Base-by-base conservation (phyloP, 768 basidiomycete genomes). In the Amanita phalloides region DNA sequence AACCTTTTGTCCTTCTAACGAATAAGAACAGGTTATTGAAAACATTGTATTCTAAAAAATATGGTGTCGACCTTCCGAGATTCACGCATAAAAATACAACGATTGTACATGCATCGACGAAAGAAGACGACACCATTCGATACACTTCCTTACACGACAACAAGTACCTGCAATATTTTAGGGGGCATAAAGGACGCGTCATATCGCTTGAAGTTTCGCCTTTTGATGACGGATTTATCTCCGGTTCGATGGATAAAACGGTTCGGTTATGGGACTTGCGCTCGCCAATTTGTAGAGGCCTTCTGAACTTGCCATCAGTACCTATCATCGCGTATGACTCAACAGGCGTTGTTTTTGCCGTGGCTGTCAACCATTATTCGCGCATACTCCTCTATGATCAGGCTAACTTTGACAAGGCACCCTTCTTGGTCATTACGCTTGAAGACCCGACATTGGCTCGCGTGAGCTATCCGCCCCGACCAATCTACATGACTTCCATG, bases 131-230 rank as follows among this genome's bases (percentile, higher is more conserved):
- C 63, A 92, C 88, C 0, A 79, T 98, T 57, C 82, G 96, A 42
- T 97, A 97, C 66, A 90, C 95, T 60, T 94, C 90, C 1, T 65
- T 95, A 46, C 92, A 97, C 66, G 92, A 95, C 76, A 97, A 96
- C 75, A 91, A 87, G 64, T 99, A 93, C 65, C 70, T 98, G 30
- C 82, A 86, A 57, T 99, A 99, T 70, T 98, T 96, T 74, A 86
- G 82, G 60, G 96, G 96, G 0, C 96, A 99, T 71, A 92, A 82
- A 57, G 86, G 77, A 33, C 78, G 84, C 53, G 96, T 99, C 2
- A 77, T 88, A 32, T 95, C 94, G 0, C 71, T 99, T 9, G 87
- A 94, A 63, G 82, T 98, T 52, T 91, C 89, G 0, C 96, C 96
- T 1, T 75, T 86, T 1, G 90, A 97, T 61, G 94, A 98, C 61